Conservation (phyloP, 2,329 filamentous ascomycete genomes). For the Arthrobotrys megalospora region DNA sequence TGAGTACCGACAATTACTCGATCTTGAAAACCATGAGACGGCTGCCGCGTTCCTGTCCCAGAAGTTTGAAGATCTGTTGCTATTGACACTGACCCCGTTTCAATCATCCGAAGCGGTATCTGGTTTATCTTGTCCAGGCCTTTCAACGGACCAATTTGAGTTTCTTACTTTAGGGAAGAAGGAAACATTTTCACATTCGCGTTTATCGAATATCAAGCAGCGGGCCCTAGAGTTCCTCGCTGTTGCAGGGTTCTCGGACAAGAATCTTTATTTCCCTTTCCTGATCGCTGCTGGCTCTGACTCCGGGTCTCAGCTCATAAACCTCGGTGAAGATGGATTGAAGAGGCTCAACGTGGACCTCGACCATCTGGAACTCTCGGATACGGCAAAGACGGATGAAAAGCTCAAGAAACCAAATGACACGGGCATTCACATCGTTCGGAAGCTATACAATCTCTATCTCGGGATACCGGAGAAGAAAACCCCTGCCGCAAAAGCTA, state of each 20-base stretch:
- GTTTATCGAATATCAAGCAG: slow-evolving; percentile 74
- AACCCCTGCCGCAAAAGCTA: slow-evolving; percentile 73
- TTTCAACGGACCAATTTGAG: slow-evolving; percentile 77
- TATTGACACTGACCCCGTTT: slow-evolving; percentile 72
- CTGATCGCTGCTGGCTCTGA: slow-evolving; percentile 83
- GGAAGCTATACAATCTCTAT: slow-evolving; percentile 80
- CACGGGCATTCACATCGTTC: slow-evolving; percentile 70
- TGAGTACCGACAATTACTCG: slow-evolving; percentile 73
- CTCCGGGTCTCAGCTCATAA: slow-evolving; percentile 82
- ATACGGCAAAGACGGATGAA: slow-evolving; percentile 28
- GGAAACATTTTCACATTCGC: slow-evolving; percentile 73
- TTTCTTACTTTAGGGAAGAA: slow-evolving; percentile 80
- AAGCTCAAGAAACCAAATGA: slow-evolving; percentile 35
- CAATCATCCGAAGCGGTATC: slow-evolving; percentile 18
- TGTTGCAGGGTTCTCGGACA: slow-evolving; percentile 86
- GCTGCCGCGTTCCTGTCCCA: slow-evolving; percentile 74
- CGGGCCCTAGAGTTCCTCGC: slow-evolving; percentile 80
- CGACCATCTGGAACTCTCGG: slow-evolving; percentile 43
- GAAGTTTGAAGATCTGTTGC: slow-evolving; percentile 83
- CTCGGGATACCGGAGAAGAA: slow-evolving; percentile 72
- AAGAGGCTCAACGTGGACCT: slow-evolving; percentile 70
- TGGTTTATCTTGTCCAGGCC: slow-evolving; percentile 69
- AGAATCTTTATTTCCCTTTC: slow-evolving; percentile 86
- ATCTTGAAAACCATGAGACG: slow-evolving; percentile 64
- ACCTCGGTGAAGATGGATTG: slow-evolving; percentile 89